Evolutionary conservation across 1,139 yeast genomes (phyloP), one percentile per base, ranked within the genome.

Genomic region (Blastobotrys illinoisensis): DNA sequence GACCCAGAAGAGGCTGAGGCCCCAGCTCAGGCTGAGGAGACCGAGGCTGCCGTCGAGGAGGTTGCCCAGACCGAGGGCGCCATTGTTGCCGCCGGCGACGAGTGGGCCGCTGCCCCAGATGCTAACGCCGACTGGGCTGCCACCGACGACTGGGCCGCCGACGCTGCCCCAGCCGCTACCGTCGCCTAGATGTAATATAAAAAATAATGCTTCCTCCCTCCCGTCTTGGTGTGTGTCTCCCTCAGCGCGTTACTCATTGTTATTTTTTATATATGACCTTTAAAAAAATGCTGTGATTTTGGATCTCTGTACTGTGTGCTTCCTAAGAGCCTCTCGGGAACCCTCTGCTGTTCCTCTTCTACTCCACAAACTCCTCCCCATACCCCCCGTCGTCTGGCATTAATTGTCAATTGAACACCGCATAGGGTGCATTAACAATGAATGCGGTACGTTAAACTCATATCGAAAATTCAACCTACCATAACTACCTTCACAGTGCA

Each of bases 1-100:
- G 97, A 93, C 82, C 99, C 99, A 75, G 99, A 93, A 83, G 99
- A 93, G 81, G 87, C 87, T 79, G 97, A 89, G 81, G 89, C 85
- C 76, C 80, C 84, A 74, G 79, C 84, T 53, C 82, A 79, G 67
- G 75, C 79, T 68, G 81, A 80, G 70, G 82, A 77, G 67, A 16
- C 40, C 11, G 82, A 79, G 68, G 82, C 79, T 71, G 11, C 40
- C 16, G 85, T 79, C 70, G 88, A 80, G 68, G 84, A 77, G 66
- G 84, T 79, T 73, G 81, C 77, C 64, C 82, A 80, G 67, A 88
- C 83, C 72, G 83, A 78, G 71, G 81, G 74, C 67, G 74, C 73
- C 66, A 76, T 73, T 66, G 81, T 75, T 66, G 79, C 83, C 66
- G 83, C 85, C 73, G 83, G 82, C 70, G 84, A 79, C 69, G 90